phyloP scores from a whole-genome alignment of 495 filamentous ascomycete genomes.

The Penicillium dipodomyicola region DNA sequence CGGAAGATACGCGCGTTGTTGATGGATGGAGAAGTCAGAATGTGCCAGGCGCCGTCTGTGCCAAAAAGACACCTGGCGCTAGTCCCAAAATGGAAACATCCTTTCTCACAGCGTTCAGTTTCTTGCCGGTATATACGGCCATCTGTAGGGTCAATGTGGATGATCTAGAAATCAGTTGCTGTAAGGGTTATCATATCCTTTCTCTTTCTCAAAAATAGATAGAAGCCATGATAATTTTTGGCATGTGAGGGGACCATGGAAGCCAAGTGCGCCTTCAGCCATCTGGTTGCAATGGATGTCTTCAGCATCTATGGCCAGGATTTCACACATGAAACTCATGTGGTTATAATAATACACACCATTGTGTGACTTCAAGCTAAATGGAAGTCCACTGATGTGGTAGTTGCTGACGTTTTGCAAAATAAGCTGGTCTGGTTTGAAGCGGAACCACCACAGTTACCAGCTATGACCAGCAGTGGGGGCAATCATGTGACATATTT shows the following conservation, averaged over 20 bases:
- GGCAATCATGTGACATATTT: neutral
- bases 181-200: neutral
- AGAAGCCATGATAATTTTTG: neutral
- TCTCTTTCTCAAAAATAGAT: neutral
- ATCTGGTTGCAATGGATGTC: neutral
- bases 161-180: neutral
- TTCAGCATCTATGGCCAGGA: neutral
- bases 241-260: neutral
- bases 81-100: constrained; percentile 36
- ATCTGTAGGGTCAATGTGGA: neutral
- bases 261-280: constrained; percentile 4
- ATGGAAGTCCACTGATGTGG: neutral
- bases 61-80: constrained; percentile 44
- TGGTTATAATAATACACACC: neutral
- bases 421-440: constrained; percentile 12
- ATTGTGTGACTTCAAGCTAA: neutral
- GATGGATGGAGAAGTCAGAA: constrained; percentile 52
- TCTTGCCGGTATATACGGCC: neutral
- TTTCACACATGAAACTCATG: neutral
- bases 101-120: neutral
- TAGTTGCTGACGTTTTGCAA: constrained; percentile 9
- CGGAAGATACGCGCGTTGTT: constrained; percentile 46
- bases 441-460: constrained; percentile 8
- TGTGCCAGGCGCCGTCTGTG: constrained; percentile 42
- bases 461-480: constrained; percentile 4